These are phyloP conservation scores for Lecanoromycetidae sp. DNA, from an alignment of 2,329 filamentous ascomycete species.

Conservation along the genomic window DNA sequence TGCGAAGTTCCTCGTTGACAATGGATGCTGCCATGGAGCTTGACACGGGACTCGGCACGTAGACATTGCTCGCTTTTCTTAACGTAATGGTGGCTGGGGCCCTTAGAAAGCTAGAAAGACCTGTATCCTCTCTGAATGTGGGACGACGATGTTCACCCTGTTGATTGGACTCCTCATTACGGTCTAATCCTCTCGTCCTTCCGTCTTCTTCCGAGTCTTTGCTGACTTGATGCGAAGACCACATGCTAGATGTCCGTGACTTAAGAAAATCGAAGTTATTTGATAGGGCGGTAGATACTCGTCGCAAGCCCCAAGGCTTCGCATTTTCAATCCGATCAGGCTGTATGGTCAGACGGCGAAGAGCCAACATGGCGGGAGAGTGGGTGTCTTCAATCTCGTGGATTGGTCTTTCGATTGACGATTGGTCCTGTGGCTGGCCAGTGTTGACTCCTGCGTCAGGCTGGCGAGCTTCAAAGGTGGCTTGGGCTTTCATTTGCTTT, in stretches of 20 bases:
- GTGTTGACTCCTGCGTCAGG: background rate
- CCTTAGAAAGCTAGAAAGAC: background rate
- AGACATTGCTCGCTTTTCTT: slow-evolving; percentile 14
- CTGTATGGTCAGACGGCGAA: slow-evolving; percentile 1
- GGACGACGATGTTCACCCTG: background rate
- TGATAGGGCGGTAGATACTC: background rate
- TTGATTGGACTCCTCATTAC: background rate
- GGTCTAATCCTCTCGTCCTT: background rate
- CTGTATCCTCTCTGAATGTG: background rate
- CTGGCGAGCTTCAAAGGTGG: background rate
- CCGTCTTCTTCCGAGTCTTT: background rate
- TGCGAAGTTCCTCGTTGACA: background rate
- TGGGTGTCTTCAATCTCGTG: background rate
- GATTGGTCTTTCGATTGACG: background rate
- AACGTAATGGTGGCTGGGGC: slow-evolving; percentile 13
- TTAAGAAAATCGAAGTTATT: background rate
- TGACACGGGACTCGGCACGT: background rate
- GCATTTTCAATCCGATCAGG: background rate
- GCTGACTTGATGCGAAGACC: background rate
- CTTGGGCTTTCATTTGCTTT: background rate
- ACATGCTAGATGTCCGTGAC: background rate
- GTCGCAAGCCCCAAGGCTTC: background rate
- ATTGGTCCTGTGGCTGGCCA: background rate
- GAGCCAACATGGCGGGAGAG: slow-evolving; percentile 8
- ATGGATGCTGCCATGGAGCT: slow-evolving; percentile 2